Evolutionary conservation across 352 stramenopile species (phyloP), one percentile per base, ranked within the genome.

Genomic region (Lagenidium sp.): DNA sequence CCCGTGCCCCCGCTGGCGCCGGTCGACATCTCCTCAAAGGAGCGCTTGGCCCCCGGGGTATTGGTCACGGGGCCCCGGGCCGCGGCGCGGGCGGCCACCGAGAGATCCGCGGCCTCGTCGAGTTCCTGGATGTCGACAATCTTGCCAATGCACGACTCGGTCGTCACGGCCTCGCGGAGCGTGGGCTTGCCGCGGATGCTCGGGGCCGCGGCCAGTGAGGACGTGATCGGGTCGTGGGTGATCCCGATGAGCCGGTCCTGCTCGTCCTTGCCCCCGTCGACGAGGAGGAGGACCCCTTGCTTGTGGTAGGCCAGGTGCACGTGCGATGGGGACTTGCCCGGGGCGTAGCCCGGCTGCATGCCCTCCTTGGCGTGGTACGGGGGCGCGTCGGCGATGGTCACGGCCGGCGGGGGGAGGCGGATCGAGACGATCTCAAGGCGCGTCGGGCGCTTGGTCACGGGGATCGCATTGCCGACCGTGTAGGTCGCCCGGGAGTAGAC

Each of bases 351-450:
- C 16, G 81, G 81, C 53, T 89, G 76, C 71, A 94, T 87, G 3
- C 81, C 81, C 63, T 94, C 81, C 50, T 88, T 91, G 18, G 69
- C 69, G 47, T 94, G 81, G 53, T 91, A 94, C 30, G 79, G 75
- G 4, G 81, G 81, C 1, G 81, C 76, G 35, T 94, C 81, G 0
- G 69, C 52, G 13, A 93, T 45, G 25, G 71, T 53, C 4, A 89
- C 67, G 0, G 78, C 78, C 5, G 81, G 81, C 16, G 81, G 81
- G 18, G 81, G 78, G 32, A 94, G 45, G 6, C 81, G 76, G 57
- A 94, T 90, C 54, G 85, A 82, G 29, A 91, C 50, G 41, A 90
- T 68, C 44, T 91, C 72, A 4, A 94, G 57, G 20, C 68, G 60
- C 1, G 65, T 82, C 16, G 81, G 81, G 8, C 81, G 75, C 43